Conservation (phyloP, 1,284 basidiomycete species). For the Xerocomus minutiporus region DNA sequence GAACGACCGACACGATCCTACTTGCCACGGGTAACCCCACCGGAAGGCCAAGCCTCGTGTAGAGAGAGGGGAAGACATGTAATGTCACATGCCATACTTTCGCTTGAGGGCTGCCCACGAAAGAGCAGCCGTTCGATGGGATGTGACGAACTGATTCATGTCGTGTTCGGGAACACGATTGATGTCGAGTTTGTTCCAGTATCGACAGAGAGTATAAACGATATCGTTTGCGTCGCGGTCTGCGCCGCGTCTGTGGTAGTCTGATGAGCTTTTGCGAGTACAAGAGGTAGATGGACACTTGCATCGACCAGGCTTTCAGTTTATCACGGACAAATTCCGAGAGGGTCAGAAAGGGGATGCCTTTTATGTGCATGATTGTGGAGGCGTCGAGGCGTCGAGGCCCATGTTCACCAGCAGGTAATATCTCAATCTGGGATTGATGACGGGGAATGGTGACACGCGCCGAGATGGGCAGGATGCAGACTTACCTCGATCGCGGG, state of each 20-base stretch:
- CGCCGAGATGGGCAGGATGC: slow-evolving; percentile 22
- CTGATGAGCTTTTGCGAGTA: slow-evolving; percentile 3
- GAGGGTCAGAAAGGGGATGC: slow-evolving; percentile 68
- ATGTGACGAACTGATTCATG: slow-evolving; percentile 66
- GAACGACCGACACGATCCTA: slow-evolving; percentile 10
- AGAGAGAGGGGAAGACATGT: not conserved
- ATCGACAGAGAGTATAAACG: slow-evolving; percentile 57
- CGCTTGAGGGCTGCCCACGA: slow-evolving; percentile 66
- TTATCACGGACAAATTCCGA: slow-evolving; percentile 79
- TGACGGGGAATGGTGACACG: not conserved
- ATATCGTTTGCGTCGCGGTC: slow-evolving; percentile 73
- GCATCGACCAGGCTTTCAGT: slow-evolving; percentile 74
- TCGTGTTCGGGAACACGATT: slow-evolving; percentile 77
- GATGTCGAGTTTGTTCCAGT: slow-evolving; percentile 74
- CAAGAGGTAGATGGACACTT: slow-evolving; percentile 27
- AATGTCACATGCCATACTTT: slow-evolving; percentile 55
- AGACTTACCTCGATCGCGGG: slow-evolving; percentile 38
- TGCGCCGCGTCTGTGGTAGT: slow-evolving; percentile 47
- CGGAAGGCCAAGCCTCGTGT: not conserved
- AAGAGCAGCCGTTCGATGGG: slow-evolving; percentile 50
- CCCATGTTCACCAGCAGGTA: slow-evolving; percentile 73
- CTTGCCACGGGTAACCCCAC: not conserved
- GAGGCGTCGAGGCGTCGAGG: slow-evolving; percentile 64
- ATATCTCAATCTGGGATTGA: slow-evolving; percentile 63
- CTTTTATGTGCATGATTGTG: slow-evolving; percentile 61